Evolutionary conservation across 306 rosid genomes (phyloP).

Genomic region (Glycine tomentella): DNA sequence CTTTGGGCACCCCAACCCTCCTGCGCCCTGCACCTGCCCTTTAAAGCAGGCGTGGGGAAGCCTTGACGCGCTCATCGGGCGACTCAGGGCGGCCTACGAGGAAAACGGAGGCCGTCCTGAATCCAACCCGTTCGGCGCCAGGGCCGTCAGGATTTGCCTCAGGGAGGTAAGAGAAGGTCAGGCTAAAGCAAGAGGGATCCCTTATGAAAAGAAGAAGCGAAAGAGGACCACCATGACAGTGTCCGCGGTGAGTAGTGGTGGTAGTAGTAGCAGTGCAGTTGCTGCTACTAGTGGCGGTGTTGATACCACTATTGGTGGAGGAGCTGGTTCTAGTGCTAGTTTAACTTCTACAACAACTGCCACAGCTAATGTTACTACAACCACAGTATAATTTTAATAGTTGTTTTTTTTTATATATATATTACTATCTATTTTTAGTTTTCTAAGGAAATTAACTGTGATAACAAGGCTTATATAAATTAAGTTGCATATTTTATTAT

Average conservation of each 20-base stretch:
- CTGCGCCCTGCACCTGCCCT: conserved; percentile 85
- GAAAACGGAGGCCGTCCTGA: conserved; percentile 94
- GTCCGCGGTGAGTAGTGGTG: conserved; percentile 28
- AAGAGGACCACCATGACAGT: conserved; percentile 52
- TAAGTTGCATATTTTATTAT: conserved; percentile 43
- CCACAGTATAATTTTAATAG: conserved; percentile 55
- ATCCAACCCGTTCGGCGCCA: conserved; percentile 85
- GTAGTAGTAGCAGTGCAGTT: conserved; percentile 1
- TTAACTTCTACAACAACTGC: conserved; percentile 47
- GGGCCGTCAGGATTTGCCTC: conserved; percentile 82
- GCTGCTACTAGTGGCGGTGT: neutral
- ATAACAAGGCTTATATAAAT: conserved; percentile 51
- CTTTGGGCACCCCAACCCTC: conserved; percentile 87
- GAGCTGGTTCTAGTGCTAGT: conserved; percentile 28
- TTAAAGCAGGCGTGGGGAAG: conserved; percentile 94
- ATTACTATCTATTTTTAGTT: conserved; percentile 39
- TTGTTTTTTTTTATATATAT: conserved; percentile 29
- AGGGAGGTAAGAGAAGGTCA: conserved; percentile 89
- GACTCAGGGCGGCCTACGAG: conserved; percentile 93
- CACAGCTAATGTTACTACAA: conserved; percentile 49
- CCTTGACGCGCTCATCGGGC: conserved; percentile 87
- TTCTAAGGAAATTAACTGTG: conserved; percentile 59
- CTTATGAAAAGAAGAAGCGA: conserved; percentile 93
- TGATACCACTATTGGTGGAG: neutral
- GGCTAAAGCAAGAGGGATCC: conserved; percentile 92